Evolutionary conservation across 1,284 basidiomycete genomes (phyloP).

Genomic region (Neolentinus lepideus): DNA sequence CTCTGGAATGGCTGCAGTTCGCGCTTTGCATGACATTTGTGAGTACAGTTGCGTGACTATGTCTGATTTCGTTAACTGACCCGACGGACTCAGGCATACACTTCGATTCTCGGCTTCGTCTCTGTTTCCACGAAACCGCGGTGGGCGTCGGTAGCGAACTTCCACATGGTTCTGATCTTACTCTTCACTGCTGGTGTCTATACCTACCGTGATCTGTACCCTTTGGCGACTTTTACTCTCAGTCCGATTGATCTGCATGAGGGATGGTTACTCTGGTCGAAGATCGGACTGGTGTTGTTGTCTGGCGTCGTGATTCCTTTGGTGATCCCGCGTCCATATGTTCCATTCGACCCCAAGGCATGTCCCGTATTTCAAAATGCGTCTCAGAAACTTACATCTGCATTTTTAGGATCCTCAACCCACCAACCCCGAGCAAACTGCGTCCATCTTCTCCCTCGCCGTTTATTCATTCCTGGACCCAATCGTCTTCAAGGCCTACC

Average conservation of each 20-base stretch:
- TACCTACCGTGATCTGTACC: constrained; percentile 44
- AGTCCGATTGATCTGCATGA: constrained; percentile 32
- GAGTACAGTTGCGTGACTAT: constrained; percentile 6
- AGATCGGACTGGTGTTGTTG: constrained; percentile 30
- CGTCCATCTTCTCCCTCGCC: constrained; percentile 18
- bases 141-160: constrained; percentile 9
- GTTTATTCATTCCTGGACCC: constrained; percentile 23
- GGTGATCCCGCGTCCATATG: constrained; percentile 35
- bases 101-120: constrained; percentile 14
- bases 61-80: not conserved
- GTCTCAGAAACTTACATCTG: not conserved
- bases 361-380: constrained; percentile 2
- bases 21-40: constrained; percentile 15
- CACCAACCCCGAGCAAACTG: constrained; percentile 29
- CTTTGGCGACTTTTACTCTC: constrained; percentile 34
- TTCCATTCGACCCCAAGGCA: constrained; percentile 32
- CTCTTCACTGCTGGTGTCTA: constrained; percentile 34
- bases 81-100: constrained; percentile 13
- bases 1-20: constrained; percentile 8
- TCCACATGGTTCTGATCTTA: constrained; percentile 26
- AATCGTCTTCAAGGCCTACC: constrained; percentile 22
- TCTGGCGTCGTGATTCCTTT: constrained; percentile 37
- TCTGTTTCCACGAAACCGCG: constrained; percentile 10
- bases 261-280: constrained; percentile 27
- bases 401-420: not conserved